Evolutionary conservation across 176 grass and related monocot species (phyloP).

Genomic region (Urochloa ruziziensis): DNA sequence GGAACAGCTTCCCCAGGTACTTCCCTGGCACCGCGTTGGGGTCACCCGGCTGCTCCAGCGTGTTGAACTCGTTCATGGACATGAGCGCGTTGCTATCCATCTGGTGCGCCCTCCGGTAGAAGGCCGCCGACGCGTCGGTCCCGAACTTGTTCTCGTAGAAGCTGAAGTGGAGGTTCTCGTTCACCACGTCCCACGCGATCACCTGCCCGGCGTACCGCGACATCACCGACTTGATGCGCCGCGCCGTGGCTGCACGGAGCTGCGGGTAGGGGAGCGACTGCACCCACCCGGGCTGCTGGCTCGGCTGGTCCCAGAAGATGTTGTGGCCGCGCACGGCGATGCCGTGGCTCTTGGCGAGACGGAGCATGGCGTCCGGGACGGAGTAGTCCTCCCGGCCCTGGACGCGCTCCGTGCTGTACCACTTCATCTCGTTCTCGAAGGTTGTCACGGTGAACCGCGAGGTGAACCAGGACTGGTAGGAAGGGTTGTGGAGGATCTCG

Average conservation of each 20-base stretch:
- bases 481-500: slow-evolving; percentile 55
- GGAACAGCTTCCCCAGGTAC: slow-evolving; percentile 64
- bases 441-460: slow-evolving; percentile 83
- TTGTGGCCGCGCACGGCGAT: slow-evolving; percentile 75
- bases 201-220: slow-evolving; percentile 60
- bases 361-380: slow-evolving; percentile 66
- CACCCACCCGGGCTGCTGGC: slow-evolving; percentile 41
- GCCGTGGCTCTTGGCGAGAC: slow-evolving; percentile 48
- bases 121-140: slow-evolving; percentile 37
- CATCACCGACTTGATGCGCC: slow-evolving; percentile 55
- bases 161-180: slow-evolving; percentile 78
- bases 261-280: background rate
- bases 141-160: slow-evolving; percentile 73
- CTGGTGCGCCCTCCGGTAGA: slow-evolving; percentile 57
- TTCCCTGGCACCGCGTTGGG: slow-evolving; percentile 29
- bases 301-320: slow-evolving; percentile 75
- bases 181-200: slow-evolving; percentile 95
- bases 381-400: slow-evolving; percentile 61
- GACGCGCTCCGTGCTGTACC: slow-evolving; percentile 61
- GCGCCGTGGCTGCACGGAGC: slow-evolving; percentile 17
- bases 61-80: slow-evolving; percentile 93
- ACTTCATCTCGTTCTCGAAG: slow-evolving; percentile 99
- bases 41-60: slow-evolving; percentile 65
- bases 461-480: slow-evolving; percentile 79
- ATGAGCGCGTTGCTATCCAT: slow-evolving; percentile 50